Conservation (phyloP, 441 rosid genomes). For the Brassica balearica region DNA sequence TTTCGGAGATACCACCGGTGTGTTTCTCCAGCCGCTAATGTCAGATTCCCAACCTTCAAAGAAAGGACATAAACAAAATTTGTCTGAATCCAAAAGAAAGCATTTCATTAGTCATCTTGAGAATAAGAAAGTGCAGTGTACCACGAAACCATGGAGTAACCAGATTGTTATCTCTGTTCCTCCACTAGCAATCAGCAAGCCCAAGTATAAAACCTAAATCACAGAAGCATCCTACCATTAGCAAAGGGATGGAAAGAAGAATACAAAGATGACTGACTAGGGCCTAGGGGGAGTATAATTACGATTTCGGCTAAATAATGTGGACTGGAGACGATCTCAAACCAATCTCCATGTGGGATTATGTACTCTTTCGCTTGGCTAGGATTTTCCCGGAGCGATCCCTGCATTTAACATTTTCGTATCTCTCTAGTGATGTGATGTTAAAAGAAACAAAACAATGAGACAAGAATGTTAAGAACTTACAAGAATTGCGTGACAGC, state of each 20-base stretch:
- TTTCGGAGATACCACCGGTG: slow-evolving; percentile 73
- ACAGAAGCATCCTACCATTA: slow-evolving; percentile 17
- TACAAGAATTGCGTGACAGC: slow-evolving; percentile 72
- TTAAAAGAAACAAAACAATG: slow-evolving; percentile 17
- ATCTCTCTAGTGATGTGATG: neutral
- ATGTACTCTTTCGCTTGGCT: slow-evolving; percentile 55
- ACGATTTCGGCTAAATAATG: slow-evolving; percentile 52
- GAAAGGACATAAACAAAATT: neutral
- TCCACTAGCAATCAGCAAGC: slow-evolving; percentile 77
- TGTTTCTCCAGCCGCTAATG: slow-evolving; percentile 71
- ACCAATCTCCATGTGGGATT: slow-evolving; percentile 84
- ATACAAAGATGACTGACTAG: neutral
- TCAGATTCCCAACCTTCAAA: slow-evolving; percentile 70
- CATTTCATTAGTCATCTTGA: no score
- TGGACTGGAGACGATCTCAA: slow-evolving; percentile 74
- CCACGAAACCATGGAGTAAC: slow-evolving; percentile 72
- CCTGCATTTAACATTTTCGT: slow-evolving; percentile 45
- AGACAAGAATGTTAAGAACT: slow-evolving; percentile 14
- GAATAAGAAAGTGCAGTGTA: slow-evolving; percentile 18
- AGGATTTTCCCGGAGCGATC: slow-evolving; percentile 50
- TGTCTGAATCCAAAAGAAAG: slow-evolving; percentile 13
- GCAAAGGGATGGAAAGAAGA: neutral
- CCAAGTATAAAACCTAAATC: slow-evolving; percentile 63
- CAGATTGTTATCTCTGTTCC: slow-evolving; percentile 65
- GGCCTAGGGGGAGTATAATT: no score